Evolutionary conservation across 2,329 filamentous ascomycete genomes (phyloP), one percentile per base, ranked within the genome.

Genomic region (Lasiodiplodia hormozganensis): DNA sequence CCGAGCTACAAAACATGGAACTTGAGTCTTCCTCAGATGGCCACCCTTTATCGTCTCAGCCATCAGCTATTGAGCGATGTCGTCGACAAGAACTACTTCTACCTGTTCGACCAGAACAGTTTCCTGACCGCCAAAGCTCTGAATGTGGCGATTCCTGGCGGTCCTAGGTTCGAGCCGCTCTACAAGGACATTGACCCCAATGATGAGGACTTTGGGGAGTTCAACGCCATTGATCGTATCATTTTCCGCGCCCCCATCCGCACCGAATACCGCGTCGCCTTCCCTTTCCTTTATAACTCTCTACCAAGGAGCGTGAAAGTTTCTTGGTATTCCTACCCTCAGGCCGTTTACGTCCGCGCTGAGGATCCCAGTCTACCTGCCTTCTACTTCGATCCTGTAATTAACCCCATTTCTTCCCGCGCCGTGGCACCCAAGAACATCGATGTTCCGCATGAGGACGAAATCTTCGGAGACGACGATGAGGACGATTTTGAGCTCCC

Each of bases 151-250:
- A 93, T 99, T 67, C 96, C 96, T n/a, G 96, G 96, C 77, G 96
- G 96, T 11, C 96, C 96, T 70, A 90, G 96, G 36, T 99, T 99
- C 72, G 96, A 99, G 81, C 96, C 96, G 28, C 80, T 99, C 23
- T 99, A 97, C 85, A 99, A 99, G 82, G 96, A 99, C 75, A 94
- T 99, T 70, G 94, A 99, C 79, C 96, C 96, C 2, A 99, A 99
- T 74, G 95, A 98, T 73, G 96, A 99, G 80, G 96, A 99, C 77
- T 99, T 99, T 81, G 96, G 96, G 81, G 96, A 99, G 81, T 99
- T 99, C 86, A 99, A 99, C 77, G 96, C 96, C 40, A 99, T 99
- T 74, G 96, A 99, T 76, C 93, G 96, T 73, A 99, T 99, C 81
- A 99, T 99, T 73, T 99, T 99, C 86, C 92, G 96, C 72, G 91